Conservation (phyloP, 305 asterid genomes). For the Stenogyne calaminthoides region DNA sequence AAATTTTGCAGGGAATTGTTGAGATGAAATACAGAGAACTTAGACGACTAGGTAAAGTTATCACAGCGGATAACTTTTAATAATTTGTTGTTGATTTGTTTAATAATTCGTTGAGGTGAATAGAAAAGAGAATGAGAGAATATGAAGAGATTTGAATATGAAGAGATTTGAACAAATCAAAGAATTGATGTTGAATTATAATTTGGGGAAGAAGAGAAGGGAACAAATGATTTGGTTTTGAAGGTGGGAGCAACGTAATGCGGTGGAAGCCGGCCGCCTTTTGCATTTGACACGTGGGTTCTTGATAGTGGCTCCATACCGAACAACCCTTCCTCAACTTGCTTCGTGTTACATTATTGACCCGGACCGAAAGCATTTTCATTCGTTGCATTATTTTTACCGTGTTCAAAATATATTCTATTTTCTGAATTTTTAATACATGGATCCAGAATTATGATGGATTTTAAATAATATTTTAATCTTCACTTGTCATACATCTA, state of each 20-base stretch:
- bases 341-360: background rate
- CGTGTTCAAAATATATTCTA: too few species aligned
- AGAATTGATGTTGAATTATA: background rate
- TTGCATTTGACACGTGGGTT: conserved; percentile 12
- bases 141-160: too few species aligned
- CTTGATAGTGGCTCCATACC: background rate
- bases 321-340: background rate
- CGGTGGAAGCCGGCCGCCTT: conserved; percentile 26
- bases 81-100: background rate
- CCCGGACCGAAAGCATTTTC: too few species aligned
- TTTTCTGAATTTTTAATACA: too few species aligned
- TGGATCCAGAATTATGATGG: too few species aligned
- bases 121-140: conserved; percentile 9
- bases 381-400: too few species aligned
- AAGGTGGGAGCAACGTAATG: conserved; percentile 18
- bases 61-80: background rate
- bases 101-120: background rate
- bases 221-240: conserved; percentile 26
- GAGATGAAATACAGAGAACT: conserved; percentile 21
- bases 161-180: background rate
- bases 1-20: conserved; percentile 24
- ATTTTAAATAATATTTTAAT: too few species aligned
- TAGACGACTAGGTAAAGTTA: background rate
- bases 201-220: background rate
- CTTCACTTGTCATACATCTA: too few species aligned